phyloP scores from a whole-genome alignment of 495 filamentous ascomycete species.

The Xylaria castorea region DNA sequence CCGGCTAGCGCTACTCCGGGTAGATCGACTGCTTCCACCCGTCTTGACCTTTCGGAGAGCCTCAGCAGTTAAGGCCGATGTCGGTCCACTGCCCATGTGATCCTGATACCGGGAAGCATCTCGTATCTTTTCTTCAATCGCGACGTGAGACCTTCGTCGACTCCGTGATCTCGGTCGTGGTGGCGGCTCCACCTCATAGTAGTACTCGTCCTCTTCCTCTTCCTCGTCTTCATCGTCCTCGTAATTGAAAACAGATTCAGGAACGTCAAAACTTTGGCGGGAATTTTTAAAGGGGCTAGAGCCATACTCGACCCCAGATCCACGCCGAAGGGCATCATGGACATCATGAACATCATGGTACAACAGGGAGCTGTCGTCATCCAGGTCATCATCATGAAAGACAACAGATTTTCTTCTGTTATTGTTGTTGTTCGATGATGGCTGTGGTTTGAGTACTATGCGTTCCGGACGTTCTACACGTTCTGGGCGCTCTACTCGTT shows the following conservation, averaged over 20 bases:
- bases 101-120: conserved; percentile 59
- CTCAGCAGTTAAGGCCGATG: conserved; percentile 56
- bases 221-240: conserved; percentile 25
- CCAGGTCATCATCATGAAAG: conserved; percentile 46
- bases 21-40: conserved; percentile 58
- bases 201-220: conserved; percentile 12
- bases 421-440: conserved; percentile 33
- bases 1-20: conserved; percentile 58
- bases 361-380: conserved; percentile 41
- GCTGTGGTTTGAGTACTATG: conserved; percentile 45
- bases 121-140: conserved; percentile 58
- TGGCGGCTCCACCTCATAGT: conserved; percentile 13
- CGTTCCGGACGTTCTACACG: conserved; percentile 31
- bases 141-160: conserved; percentile 40
- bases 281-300: conserved; percentile 34
- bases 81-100: conserved; percentile 51
- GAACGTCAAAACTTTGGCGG: conserved; percentile 35
- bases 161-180: conserved; percentile 31
- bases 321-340: conserved; percentile 31
- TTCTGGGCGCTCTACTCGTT: background rate
- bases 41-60: conserved; percentile 53
- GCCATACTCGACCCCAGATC: conserved; percentile 38
- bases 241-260: conserved; percentile 34
- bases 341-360: too few relatives aligned
- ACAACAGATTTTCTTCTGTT: conserved; percentile 41